Evolutionary conservation across 176 grass and related monocot species (phyloP), one percentile per base, ranked within the genome.

Genomic region (Puccinellia tenuiflora): DNA sequence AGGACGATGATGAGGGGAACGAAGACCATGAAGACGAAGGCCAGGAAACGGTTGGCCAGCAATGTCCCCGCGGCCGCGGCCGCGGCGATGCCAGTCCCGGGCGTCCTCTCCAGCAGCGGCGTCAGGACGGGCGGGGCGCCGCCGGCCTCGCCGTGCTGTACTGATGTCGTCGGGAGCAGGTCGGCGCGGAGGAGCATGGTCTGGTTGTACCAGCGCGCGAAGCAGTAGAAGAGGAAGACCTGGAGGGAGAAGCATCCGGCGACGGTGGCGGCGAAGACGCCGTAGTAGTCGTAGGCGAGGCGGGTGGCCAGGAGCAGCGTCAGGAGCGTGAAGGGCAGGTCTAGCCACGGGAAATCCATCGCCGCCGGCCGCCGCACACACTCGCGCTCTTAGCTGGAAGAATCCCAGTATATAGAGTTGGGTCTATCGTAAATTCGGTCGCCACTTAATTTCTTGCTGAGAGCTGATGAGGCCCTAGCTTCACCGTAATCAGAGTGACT

Each of bases 151-250:
- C n/a, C n/a, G n/a, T n/a, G n/a, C n/a, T n/a, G n/a, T n/a, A n/a
- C n/a, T n/a, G n/a, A n/a, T n/a, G n/a, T n/a, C n/a, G n/a, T n/a
- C n/a, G n/a, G n/a, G n/a, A n/a, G n/a, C n/a, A n/a, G n/a, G n/a
- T n/a, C n/a, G n/a, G n/a, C n/a, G n/a, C n/a, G 71, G 43, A 25
- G 9, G 5, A 7, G 20, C 64, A 82, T 63, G 73, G 79, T 26
- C 29, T 83, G 47, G 66, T 59, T 56, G 79, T 90, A 90, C 88
- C 88, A 86, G 55, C 88, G 83, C 16, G 84, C 88, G 28, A 90
- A 90, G 84, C 79, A 90, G 81, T 85, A 92, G 84, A 89, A 90
- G 55, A 89, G 87, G 76, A 92, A 89, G 69, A 89, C 48, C 77
- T 89, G 87, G 85, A 92, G 75, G 30, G 88, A 78, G 84, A 90